Evolutionary conservation across 768 basidiomycete genomes (phyloP).

Genomic region (Coprinellus aureogranulatus): DNA sequence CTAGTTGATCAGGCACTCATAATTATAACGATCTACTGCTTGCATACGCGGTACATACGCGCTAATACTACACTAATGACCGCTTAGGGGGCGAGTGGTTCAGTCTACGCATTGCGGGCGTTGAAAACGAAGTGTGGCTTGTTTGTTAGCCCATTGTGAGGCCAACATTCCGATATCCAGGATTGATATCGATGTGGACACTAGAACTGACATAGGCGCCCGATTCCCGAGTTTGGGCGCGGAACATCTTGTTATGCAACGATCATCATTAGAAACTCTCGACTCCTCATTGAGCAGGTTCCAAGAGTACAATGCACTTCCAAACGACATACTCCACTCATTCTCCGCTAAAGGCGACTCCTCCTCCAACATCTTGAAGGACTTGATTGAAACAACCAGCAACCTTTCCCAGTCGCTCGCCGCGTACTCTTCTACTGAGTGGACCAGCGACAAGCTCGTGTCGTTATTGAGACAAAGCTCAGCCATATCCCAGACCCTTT

Average conservation of each 20-base stretch:
- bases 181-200: too few species aligned
- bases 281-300: conserved; percentile 44
- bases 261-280: conserved; percentile 30
- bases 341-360: conserved; percentile 43
- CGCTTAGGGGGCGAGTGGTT: too few species aligned
- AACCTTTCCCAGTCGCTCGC: conserved; percentile 55
- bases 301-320: conserved; percentile 34
- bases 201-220: too few species aligned
- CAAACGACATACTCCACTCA: conserved; percentile 39
- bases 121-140: too few species aligned
- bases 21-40: too few species aligned
- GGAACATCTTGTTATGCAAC: conserved; percentile 14
- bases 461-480: conserved; percentile 68
- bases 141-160: too few species aligned
- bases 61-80: too few species aligned
- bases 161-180: too few species aligned
- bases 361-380: conserved; percentile 44
- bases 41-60: too few species aligned
- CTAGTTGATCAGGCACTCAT: too few species aligned
- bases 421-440: conserved; percentile 46
- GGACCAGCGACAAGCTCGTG: conserved; percentile 64
- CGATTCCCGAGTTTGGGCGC: too few species aligned
- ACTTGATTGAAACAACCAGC: conserved; percentile 49
- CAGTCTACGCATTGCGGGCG: too few species aligned
- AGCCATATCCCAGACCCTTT: conserved; percentile 47